phyloP scores from a whole-genome alignment of 257 asterid species.

The Nicotiana tomentosiformis region DNA sequence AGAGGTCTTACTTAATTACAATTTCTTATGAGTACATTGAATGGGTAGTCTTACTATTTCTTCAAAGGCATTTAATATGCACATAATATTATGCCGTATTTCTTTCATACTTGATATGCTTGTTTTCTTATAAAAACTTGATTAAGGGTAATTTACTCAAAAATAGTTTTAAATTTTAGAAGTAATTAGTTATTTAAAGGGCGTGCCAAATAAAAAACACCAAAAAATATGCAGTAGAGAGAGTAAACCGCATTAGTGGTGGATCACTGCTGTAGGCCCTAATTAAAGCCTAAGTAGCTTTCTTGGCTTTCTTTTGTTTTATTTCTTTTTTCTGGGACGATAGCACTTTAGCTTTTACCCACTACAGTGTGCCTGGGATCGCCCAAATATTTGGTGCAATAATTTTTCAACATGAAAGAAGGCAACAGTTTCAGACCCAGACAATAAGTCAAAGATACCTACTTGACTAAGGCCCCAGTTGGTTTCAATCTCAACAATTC shows the following conservation, averaged over 20 bases:
- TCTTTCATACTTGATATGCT: too few relatives aligned
- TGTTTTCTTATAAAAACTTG: too few relatives aligned
- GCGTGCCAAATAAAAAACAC: too few relatives aligned
- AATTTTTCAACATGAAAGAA: not conserved
- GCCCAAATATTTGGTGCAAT: conserved; percentile 2
- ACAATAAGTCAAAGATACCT: conserved; percentile 10
- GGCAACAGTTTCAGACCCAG: not conserved
- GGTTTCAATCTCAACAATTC: not conserved
- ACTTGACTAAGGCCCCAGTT: not conserved
- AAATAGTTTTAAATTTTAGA: too few relatives aligned
- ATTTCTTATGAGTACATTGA: too few relatives aligned
- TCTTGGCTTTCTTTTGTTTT: not conserved
- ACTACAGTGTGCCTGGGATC: conserved; percentile 10
- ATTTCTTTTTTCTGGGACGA: not conserved
- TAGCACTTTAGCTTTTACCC: not conserved
- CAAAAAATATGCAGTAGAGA: too few relatives aligned
- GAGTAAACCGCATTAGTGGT: not conserved
- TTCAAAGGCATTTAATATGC: too few relatives aligned
- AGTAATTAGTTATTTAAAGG: too few relatives aligned
- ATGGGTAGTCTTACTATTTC: too few relatives aligned
- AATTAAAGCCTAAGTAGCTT: not conserved
- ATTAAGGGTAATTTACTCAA: too few relatives aligned
- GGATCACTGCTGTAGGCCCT: not conserved
- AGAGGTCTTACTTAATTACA: too few relatives aligned
- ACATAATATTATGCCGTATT: too few relatives aligned